Percentiles rank a stretch among this genome's conserved stretches.
These are phyloP conservation scores for Thielaviopsis ethacetica DNA, from an alignment of 2,329 filamentous ascomycete genomes.

Conservation along the genomic window DNA sequence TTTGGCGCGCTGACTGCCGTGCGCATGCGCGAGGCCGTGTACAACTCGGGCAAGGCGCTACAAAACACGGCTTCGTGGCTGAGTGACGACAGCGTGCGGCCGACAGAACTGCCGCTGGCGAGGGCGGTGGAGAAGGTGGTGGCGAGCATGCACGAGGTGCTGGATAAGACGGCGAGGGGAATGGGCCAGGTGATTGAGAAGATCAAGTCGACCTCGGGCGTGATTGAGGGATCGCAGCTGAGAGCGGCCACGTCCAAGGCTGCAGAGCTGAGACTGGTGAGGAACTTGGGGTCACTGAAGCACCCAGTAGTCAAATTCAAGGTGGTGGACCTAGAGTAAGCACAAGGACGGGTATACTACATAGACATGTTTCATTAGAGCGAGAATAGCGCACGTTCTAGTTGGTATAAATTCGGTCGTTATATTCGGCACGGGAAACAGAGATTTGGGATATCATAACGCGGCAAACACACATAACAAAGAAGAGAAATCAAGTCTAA, in stretches of 20 bases:
- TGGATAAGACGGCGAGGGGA: slow-evolving; percentile 50
- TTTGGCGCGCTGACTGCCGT: slow-evolving; percentile 84
- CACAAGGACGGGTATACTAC: not conserved
- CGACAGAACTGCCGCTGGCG: slow-evolving; percentile 64
- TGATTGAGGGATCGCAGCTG: slow-evolving; percentile 44
- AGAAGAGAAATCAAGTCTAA: not conserved
- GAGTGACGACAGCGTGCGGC: slow-evolving; percentile 52
- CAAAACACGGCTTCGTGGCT: slow-evolving; percentile 50
- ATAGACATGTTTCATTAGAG: not conserved
- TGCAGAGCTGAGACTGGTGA: slow-evolving; percentile 72
- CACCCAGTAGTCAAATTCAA: slow-evolving; percentile 48
- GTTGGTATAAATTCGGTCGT: not conserved
- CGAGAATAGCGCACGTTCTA: not conserved
- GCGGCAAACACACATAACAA: not conserved
- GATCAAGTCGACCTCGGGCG: slow-evolving; percentile 27
- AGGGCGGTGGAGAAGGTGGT: slow-evolving; percentile 73
- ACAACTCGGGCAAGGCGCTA: slow-evolving; percentile 24
- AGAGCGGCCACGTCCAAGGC: slow-evolving; percentile 51
- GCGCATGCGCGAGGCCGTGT: slow-evolving; percentile 69
- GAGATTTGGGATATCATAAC: not conserved
- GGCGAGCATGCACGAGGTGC: slow-evolving; percentile 78
- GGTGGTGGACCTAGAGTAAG: slow-evolving; percentile 25
- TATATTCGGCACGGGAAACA: not conserved
- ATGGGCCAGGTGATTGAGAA: slow-evolving; percentile 32
- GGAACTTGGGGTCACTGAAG: slow-evolving; percentile 53